Percentiles rank a stretch among this genome's conserved stretches.
Evolutionary conservation across 2,329 filamentous ascomycete genomes (phyloP).

Genomic region (Aspergillus sp.): DNA sequence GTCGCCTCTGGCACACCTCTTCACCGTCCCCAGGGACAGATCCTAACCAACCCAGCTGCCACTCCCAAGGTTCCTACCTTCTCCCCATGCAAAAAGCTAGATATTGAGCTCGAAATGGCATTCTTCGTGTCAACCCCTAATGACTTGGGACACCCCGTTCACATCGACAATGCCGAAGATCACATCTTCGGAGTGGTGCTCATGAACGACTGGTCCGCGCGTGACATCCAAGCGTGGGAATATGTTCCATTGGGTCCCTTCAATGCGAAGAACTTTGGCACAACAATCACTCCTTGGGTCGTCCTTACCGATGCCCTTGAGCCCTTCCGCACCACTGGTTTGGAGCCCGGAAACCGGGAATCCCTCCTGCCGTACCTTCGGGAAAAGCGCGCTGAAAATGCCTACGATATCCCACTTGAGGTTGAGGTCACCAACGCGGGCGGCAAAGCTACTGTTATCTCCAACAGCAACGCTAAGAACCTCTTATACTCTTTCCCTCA

Average conservation of each 20-base stretch:
- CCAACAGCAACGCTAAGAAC: constrained; percentile 62
- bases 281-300: constrained; percentile 76
- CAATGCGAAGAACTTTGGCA: constrained; percentile 80
- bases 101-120: constrained; percentile 79
- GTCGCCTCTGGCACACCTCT: constrained; percentile 73
- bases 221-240: constrained; percentile 82
- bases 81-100: constrained; percentile 64
- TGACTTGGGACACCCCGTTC: constrained; percentile 62
- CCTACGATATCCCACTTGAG: constrained; percentile 69
- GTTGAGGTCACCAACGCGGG: constrained; percentile 55
- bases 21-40: constrained; percentile 72
- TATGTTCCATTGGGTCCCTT: constrained; percentile 81
- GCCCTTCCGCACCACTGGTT: constrained; percentile 58
- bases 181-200: constrained; percentile 77
- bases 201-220: constrained; percentile 84
- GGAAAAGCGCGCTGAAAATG: constrained; percentile 56
- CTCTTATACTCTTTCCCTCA: constrained; percentile 81
- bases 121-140: constrained; percentile 70
- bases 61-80: constrained; percentile 64
- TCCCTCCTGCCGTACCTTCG: constrained; percentile 63
- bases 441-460: constrained; percentile 58
- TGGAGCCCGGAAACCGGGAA: constrained; percentile 54
- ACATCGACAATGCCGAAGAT: constrained; percentile 64
- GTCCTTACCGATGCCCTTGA: constrained; percentile 74
- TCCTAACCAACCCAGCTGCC: constrained; percentile 63